Conservation (phyloP, 495 filamentous ascomycete species). For the Neurospora hispaniola region DNA sequence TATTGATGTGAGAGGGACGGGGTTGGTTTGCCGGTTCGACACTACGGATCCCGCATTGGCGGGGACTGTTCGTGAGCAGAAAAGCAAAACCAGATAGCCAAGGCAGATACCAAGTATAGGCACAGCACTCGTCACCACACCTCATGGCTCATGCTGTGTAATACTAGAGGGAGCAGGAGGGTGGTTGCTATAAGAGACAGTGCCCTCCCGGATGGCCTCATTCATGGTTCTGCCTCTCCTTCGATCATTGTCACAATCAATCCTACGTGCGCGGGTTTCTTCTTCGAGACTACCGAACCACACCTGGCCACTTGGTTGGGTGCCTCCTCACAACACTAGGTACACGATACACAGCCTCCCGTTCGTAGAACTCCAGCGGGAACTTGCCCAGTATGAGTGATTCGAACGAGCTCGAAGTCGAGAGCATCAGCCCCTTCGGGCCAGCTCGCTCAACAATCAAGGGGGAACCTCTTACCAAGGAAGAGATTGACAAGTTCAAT, state of each 20-base stretch:
- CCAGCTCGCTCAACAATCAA: slow-evolving; percentile 53
- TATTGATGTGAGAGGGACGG: neutral
- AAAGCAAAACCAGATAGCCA: neutral
- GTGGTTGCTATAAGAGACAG: neutral
- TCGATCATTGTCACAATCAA: neutral
- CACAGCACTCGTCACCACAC: neutral
- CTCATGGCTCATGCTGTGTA: neutral
- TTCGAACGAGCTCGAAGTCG: slow-evolving; percentile 20
- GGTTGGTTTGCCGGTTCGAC: neutral
- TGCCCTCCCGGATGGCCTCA: neutral
- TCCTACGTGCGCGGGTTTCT: neutral
- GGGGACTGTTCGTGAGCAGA: neutral
- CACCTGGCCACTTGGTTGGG: neutral
- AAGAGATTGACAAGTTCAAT: slow-evolving; percentile 54
- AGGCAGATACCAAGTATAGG: neutral
- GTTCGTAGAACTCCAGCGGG: neutral
- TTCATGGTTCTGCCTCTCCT: neutral
- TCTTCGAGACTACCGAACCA: neutral
- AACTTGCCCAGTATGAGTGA: slow-evolving; percentile 22
- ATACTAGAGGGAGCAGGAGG: neutral
- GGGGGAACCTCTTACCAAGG: slow-evolving; percentile 44
- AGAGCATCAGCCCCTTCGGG: slow-evolving; percentile 53
- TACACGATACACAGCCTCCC: neutral
- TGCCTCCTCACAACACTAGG: neutral
- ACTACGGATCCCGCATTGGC: neutral